Evolutionary conservation across 1,139 yeast genomes (phyloP).

Genomic region (Lodderomyces parapsilosis): DNA sequence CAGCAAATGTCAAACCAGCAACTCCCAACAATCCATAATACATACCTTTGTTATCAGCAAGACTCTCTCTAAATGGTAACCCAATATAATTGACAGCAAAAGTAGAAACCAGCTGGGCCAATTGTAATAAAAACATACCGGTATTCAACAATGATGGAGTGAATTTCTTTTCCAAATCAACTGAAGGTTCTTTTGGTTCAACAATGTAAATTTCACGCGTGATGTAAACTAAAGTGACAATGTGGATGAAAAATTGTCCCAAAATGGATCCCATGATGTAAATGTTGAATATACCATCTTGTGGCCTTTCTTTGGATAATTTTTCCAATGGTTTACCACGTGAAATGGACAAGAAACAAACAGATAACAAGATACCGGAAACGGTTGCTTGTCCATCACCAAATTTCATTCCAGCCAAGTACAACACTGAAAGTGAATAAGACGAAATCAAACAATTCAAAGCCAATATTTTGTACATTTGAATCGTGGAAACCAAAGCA

Average conservation of each 20-base stretch:
- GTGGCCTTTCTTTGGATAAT: slow-evolving; percentile 93
- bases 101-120: slow-evolving; percentile 96
- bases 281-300: slow-evolving; percentile 91
- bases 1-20: slow-evolving; percentile 81
- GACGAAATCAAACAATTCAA: slow-evolving; percentile 96
- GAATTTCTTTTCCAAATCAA: slow-evolving; percentile 88
- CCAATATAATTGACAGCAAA: slow-evolving; percentile 98
- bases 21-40: slow-evolving; percentile 93
- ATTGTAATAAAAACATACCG: slow-evolving; percentile 89
- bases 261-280: slow-evolving; percentile 97
- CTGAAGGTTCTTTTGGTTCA: slow-evolving; percentile 88
- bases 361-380: slow-evolving; percentile 85
- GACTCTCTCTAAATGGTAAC: slow-evolving; percentile 91
- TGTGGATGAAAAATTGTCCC: slow-evolving; percentile 95
- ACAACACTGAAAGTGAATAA: slow-evolving; percentile 88
- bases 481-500: slow-evolving; percentile 95
- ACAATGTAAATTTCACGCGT: slow-evolving; percentile 78
- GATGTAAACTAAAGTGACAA: slow-evolving; percentile 76
- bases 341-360: slow-evolving; percentile 93
- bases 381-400: slow-evolving; percentile 97
- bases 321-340: slow-evolving; percentile 90
- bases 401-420: slow-evolving; percentile 95
- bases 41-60: slow-evolving; percentile 92
- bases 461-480: slow-evolving; percentile 97
- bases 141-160: slow-evolving; percentile 90